Percentiles rank a stretch among this genome's conserved stretches.
Conservation (phyloP, 2,329 filamentous ascomycete species). For the Thielaviopsis musarum region DNA sequence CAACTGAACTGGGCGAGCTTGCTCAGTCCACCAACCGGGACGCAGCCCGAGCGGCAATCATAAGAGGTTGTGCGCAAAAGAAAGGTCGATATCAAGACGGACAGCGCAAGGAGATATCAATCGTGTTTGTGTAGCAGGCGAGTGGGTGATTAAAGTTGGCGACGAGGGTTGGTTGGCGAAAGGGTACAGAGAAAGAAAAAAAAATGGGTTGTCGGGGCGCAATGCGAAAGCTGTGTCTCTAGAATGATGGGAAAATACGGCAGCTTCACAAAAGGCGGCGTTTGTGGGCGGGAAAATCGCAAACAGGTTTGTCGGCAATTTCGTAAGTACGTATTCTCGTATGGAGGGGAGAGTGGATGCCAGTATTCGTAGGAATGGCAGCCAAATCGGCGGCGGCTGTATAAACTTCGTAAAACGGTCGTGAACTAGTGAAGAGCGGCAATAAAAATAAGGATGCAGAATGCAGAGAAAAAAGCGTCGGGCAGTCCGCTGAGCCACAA, state of each 20-base stretch:
- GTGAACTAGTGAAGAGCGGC: neutral
- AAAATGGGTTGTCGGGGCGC: neutral
- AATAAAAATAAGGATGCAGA: neutral
- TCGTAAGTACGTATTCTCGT: neutral
- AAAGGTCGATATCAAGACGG: neutral
- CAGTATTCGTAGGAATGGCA: neutral
- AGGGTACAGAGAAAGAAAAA: neutral
- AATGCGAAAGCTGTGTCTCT: neutral
- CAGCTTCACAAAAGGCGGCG: neutral
- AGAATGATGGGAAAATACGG: neutral
- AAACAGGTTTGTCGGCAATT: neutral
- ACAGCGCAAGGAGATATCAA: neutral
- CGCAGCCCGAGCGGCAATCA: conserved; percentile 12
- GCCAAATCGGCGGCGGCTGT: neutral
- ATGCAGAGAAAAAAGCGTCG: neutral
- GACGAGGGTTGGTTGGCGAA: neutral
- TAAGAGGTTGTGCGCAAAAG: conserved; percentile 8
- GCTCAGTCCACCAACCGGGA: conserved; percentile 13
- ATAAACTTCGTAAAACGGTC: neutral
- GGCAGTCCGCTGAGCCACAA: neutral
- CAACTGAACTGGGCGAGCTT: conserved; percentile 2
- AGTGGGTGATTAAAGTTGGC: neutral
- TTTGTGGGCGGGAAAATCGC: neutral
- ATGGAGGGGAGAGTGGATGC: neutral
- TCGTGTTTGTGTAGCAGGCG: neutral